Evolutionary conservation across 192 early-diverging fungal genomes (phyloP), one percentile per base, ranked within the genome.

Genomic region (Spinellus fusiger): DNA sequence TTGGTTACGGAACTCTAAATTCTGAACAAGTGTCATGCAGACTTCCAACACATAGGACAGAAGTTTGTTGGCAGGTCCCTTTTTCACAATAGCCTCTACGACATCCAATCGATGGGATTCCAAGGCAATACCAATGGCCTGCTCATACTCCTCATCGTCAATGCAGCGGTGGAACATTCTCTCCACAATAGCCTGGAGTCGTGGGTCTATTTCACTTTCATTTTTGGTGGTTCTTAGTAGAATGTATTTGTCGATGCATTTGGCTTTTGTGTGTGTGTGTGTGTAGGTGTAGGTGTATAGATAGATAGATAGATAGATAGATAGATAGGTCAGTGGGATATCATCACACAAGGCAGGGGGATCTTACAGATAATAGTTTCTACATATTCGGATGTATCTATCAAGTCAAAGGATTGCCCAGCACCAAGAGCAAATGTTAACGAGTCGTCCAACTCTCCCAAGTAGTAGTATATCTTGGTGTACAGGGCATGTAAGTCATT

Each of bases 211-310:
- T 23, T 74, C 68, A 22, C 63, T 59, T 10, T 68, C 51, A 26
- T 81, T 69, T 8, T 81, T 66, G 22, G 64, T 63, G 26, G 83
- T 67, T 56, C 73, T 50, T 53, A 91, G 75, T 28, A 75, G 72
- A 62, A 99, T 98, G 71, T 99, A 99, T 69, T 91, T 91, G 73
- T 99, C 96, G 35, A 98, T 92, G 54, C 88, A 88, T 72, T 92
- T 90, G 23, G 90, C 91, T 93, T 70, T 5, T 44, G 3, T 44
- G 3, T 3, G 40, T 44, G 13, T 37, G 13, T 37, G 13, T 37
- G 13, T 37, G 13, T 37, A 37, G 13, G 13, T 5, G 35, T 5
- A 37, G 13, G 13, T 9, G 35, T 31, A 25, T 12, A 59, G 8
- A 25, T 49, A 26, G 38, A 13, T 28, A 44, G n/a, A 5, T 2